Base-by-base conservation (phyloP, 2,329 filamentous ascomycete species). In the Colletotrichum simmondsii region DNA sequence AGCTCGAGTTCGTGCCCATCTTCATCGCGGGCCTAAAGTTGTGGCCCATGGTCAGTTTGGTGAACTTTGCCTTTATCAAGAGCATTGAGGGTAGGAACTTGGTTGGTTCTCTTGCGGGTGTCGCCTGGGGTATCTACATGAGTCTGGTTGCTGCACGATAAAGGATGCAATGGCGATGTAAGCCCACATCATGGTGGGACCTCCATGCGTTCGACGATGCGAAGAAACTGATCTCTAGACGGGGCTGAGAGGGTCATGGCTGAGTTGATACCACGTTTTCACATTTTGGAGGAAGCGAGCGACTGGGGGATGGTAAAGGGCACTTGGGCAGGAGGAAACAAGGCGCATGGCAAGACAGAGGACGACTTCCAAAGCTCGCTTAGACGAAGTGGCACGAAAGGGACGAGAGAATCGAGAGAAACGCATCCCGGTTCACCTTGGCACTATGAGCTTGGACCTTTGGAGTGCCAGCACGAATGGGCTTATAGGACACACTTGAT, bases 71-170 rank as follows among this genome's bases (percentile, higher is more conserved):
- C 2, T 80, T 89, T 24, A 84, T 95, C 72, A 88, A 93, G 75
- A 93, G 92, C n/a, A 89, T 95, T 4, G 89, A 95, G 77, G 87
- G 88, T 65, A 87, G 94, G 49, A 92, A 93, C 63, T 83, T 95
- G 42, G 88, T 95, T 74, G 93, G 91, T n/a, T 90, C 91, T 75
- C 80, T 92, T 63, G 93, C 92, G 22, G 93, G 94, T 5, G 86
- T 96, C 28, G 87, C 85, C 16, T 96, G 94, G 94, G 92, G 92
- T 0, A 86, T 95, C 54, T 95, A 94, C 80, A 85, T 95, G 82
- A 94, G 92, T 79, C 83, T 95, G 77, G 82, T 90, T 75, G 87
- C 87, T 54, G 83, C 82, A 24, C 63, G 73, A 62, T 75, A 58
- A 61, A 74, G 35, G 76, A 0, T 2, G 16, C 16, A n/a, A 22